Evolutionary conservation across 73 alveolate genomes (phyloP).

Genomic region (Symbiodinium natans): DNA sequence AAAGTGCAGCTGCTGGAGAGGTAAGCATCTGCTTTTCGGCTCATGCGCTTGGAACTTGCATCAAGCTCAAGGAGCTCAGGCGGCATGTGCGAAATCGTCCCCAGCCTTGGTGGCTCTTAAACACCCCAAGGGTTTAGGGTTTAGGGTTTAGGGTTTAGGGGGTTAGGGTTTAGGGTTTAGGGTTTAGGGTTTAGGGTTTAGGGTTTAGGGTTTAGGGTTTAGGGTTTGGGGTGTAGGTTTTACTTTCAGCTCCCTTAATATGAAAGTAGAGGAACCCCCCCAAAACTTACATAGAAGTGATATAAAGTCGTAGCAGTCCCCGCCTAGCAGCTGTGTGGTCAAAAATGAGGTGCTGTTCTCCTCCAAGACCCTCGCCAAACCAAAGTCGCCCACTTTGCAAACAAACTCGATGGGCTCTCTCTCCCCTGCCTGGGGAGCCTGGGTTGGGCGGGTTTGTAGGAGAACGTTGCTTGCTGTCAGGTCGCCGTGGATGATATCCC

Average conservation of each 20-base stretch:
- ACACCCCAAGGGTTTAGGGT: no score
- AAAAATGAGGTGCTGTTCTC: constrained; percentile 2
- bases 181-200: no score
- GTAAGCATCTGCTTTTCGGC: constrained; percentile 55
- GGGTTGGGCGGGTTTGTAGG: background rate
- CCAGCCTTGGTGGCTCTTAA: no score
- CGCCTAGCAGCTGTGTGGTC: constrained; percentile 41
- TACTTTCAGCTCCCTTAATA: no score
- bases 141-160: no score
- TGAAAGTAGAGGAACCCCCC: no score
- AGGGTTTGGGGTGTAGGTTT: no score
- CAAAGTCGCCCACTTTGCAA: constrained; percentile 44
- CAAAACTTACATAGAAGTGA: no score
- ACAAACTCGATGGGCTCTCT: background rate
- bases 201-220: no score
- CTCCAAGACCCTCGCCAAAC: constrained; percentile 64
- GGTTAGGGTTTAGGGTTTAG: no score
- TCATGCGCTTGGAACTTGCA: background rate
- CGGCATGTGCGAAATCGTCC: constrained; percentile 68
- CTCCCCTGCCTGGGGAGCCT: background rate
- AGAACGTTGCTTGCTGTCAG: background rate
- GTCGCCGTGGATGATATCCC: background rate
- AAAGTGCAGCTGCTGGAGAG: no score
- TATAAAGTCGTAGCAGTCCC: no score
- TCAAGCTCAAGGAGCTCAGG: constrained; percentile 37